Evolutionary conservation across 176 grass and related monocot genomes (phyloP).

Genomic region (Saccharum officinarum): DNA sequence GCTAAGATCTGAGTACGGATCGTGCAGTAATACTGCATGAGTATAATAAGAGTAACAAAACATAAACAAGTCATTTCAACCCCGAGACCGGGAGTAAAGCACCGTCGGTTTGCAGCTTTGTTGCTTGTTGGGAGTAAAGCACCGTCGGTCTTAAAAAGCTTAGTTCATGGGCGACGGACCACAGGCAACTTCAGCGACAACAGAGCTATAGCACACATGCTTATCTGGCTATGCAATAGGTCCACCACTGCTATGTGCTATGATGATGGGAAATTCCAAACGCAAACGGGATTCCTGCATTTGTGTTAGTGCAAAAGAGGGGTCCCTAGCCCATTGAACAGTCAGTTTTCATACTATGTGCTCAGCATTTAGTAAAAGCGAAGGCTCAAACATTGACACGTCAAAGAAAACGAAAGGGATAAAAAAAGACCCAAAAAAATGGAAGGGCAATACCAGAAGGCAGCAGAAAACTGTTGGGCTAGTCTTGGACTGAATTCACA

Average conservation of each 20-base stretch:
- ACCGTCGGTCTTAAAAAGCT: no score
- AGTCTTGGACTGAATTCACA: slow-evolving; percentile 26
- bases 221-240: no score
- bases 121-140: neutral
- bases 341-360: neutral
- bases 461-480: neutral
- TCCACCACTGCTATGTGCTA: no score
- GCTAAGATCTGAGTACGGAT: slow-evolving; percentile 29
- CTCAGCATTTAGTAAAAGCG: neutral
- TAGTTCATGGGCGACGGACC: slow-evolving; percentile 1
- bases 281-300: neutral
- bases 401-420: neutral
- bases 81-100: neutral
- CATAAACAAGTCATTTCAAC: neutral
- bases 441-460: neutral
- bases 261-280: neutral
- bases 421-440: neutral
- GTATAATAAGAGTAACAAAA: neutral
- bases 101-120: neutral
- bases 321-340: neutral
- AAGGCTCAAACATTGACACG: slow-evolving; percentile 1
- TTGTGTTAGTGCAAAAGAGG: neutral
- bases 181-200: neutral
- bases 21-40: neutral
- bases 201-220: neutral